These are phyloP conservation scores for Yamadazyma mexicana DNA, from an alignment of 1,139 yeast genomes.

Conservation along the genomic window DNA sequence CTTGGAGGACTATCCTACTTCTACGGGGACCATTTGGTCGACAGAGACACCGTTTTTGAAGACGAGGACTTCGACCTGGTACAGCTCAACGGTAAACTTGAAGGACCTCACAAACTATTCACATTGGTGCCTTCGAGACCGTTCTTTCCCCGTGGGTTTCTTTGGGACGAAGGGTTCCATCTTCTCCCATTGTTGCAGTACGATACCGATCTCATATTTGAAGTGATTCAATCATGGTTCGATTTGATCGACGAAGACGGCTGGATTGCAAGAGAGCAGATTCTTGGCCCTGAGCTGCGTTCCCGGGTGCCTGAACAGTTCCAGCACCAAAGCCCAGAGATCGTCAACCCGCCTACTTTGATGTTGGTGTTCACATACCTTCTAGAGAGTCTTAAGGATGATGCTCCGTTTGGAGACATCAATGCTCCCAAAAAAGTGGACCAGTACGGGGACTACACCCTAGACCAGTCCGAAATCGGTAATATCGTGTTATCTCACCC, in stretches of 20 bases:
- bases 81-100: constrained; percentile 50
- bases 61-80: constrained; percentile 63
- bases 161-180: constrained; percentile 99
- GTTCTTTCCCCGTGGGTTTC: constrained; percentile 93
- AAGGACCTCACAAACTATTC: constrained; percentile 73
- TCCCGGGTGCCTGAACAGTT: constrained; percentile 87
- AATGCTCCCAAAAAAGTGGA: constrained; percentile 24
- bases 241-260: constrained; percentile 83
- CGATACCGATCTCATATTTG: constrained; percentile 82
- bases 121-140: constrained; percentile 91
- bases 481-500: constrained; percentile 59
- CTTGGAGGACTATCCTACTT: constrained; percentile 90
- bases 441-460: constrained; percentile 12
- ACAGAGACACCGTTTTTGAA: constrained; percentile 65
- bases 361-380: constrained; percentile 76
- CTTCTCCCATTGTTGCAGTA: constrained; percentile 77
- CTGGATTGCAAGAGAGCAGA: constrained; percentile 96
- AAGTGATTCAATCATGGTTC: constrained; percentile 87
- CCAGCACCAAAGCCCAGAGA: constrained; percentile 81
- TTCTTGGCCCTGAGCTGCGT: constrained; percentile 88
- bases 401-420: constrained; percentile 15
- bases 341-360: constrained; percentile 95
- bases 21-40: constrained; percentile 85
- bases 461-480: constrained; percentile 34
- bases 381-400: constrained; percentile 42